Conservation (phyloP, 1,139 yeast genomes). For the Pichia sorboxylosa region DNA sequence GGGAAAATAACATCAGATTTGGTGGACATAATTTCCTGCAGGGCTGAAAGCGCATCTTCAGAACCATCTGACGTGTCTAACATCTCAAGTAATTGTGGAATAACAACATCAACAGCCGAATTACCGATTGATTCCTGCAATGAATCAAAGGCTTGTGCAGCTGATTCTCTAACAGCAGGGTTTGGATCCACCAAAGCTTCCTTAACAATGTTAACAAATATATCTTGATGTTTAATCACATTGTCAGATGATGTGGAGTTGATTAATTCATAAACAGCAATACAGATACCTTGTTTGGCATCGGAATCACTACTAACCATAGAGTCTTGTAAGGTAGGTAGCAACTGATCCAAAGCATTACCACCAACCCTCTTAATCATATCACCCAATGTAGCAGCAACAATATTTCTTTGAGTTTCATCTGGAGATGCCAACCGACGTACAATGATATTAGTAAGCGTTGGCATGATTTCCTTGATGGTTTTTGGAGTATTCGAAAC, state of each 20-base stretch:
- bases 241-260: conserved; percentile 59
- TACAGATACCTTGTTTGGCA: conserved; percentile 92
- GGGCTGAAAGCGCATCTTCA: conserved; percentile 73
- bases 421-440: conserved; percentile 73
- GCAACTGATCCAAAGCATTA: conserved; percentile 68
- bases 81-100: conserved; percentile 71
- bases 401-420: conserved; percentile 70
- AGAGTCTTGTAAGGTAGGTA: conserved; percentile 74
- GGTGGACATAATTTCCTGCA: conserved; percentile 86
- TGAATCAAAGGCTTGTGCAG: conserved; percentile 83
- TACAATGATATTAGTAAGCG: conserved; percentile 70
- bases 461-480: conserved; percentile 84
- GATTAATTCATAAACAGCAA: conserved; percentile 80
- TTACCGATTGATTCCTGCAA: conserved; percentile 77
- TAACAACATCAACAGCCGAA: conserved; percentile 73
- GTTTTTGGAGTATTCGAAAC: conserved; percentile 95
- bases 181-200: conserved; percentile 69
- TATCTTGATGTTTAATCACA: conserved; percentile 52
- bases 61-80: conserved; percentile 52
- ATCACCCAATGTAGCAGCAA: conserved; percentile 92
- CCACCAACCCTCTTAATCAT: conserved; percentile 92
- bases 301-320: conserved; percentile 54
- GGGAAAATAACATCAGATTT: conserved; percentile 92
- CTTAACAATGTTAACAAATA: conserved; percentile 65
- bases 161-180: conserved; percentile 71